Conservation (phyloP, 345 rosid species). For the Brassica nigra region DNA sequence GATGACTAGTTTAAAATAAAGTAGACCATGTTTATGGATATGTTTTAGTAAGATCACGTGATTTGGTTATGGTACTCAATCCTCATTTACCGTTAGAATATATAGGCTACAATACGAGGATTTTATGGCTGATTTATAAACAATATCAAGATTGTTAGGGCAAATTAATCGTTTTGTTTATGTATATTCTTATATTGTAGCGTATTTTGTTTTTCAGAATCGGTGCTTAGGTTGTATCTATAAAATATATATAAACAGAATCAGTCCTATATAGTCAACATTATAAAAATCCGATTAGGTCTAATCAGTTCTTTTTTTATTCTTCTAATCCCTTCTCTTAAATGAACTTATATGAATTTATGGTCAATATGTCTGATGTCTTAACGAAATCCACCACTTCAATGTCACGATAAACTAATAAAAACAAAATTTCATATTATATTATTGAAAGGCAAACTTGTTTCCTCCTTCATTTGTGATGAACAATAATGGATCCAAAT, state of each 20-base stretch:
- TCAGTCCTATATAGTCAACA: too few species aligned
- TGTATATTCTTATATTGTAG: neutral
- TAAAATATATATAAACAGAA: too few species aligned
- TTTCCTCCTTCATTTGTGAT: neutral
- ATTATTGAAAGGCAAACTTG: neutral
- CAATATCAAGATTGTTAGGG: too few species aligned
- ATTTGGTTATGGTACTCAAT: neutral
- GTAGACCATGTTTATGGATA: neutral
- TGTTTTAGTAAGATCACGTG: neutral
- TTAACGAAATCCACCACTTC: neutral
- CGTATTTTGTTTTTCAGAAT: neutral
- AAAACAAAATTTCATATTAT: neutral
- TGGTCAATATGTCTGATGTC: neutral
- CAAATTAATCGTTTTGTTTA: neutral
- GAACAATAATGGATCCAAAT: neutral
- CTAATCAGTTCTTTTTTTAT: too few species aligned
- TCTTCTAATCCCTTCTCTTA: neutral
- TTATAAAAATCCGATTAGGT: too few species aligned
- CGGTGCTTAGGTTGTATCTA: neutral
- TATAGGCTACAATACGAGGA: slow-evolving; percentile 4
- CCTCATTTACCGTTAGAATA: slow-evolving; percentile 14
- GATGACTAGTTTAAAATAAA: too few species aligned
- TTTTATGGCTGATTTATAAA: neutral
- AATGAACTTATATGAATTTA: neutral
- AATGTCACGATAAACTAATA: neutral